These are phyloP conservation scores for Apostasia ramifera DNA, from an alignment of 106 monocot species.

Conservation along the genomic window DNA sequence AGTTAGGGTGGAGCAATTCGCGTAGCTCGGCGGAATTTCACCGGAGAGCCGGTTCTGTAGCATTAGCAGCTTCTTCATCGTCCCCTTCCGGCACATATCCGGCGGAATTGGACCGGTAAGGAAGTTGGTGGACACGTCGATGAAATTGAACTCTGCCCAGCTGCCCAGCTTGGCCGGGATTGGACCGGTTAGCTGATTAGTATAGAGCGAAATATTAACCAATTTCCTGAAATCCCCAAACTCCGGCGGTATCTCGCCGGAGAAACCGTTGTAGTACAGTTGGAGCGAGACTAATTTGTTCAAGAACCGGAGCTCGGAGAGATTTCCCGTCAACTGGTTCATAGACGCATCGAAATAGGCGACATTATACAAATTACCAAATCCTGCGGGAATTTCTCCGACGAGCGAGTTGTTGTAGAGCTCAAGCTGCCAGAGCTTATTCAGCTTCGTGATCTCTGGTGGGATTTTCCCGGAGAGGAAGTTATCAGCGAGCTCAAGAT, in stretches of 20 bases:
- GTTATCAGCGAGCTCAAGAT: slow-evolving; percentile 19
- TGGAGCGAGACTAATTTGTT: slow-evolving; percentile 56
- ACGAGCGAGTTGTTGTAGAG: slow-evolving; percentile 58
- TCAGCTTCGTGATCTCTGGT: slow-evolving; percentile 12
- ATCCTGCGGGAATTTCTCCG: slow-evolving; percentile 51
- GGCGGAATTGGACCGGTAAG: slow-evolving; percentile 77
- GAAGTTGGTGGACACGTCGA: slow-evolving; percentile 81
- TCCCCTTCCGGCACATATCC: slow-evolving; percentile 70
- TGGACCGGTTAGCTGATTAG: slow-evolving; percentile 47
- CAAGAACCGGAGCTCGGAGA: slow-evolving; percentile 52
- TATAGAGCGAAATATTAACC: slow-evolving; percentile 62
- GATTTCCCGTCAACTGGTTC: slow-evolving; percentile 40
- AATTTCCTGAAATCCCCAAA: slow-evolving; percentile 67
- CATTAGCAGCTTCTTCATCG: slow-evolving; percentile 63
- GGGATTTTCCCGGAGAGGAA: slow-evolving; percentile 14
- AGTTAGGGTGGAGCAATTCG: slow-evolving; percentile 37
- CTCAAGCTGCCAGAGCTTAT: slow-evolving; percentile 56
- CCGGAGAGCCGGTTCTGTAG: slow-evolving; percentile 79
- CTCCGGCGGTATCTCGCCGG: slow-evolving; percentile 65
- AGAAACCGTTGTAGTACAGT: slow-evolving; percentile 61
- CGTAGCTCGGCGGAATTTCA: slow-evolving; percentile 67
- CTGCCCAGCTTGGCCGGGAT: slow-evolving; percentile 67
- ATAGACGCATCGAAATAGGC: slow-evolving; percentile 57
- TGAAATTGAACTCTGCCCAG: slow-evolving; percentile 62
- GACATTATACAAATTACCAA: slow-evolving; percentile 51